Evolutionary conservation across 257 asterid species (phyloP), one percentile per base, ranked within the genome.

Genomic region (Ballota nigra): DNA sequence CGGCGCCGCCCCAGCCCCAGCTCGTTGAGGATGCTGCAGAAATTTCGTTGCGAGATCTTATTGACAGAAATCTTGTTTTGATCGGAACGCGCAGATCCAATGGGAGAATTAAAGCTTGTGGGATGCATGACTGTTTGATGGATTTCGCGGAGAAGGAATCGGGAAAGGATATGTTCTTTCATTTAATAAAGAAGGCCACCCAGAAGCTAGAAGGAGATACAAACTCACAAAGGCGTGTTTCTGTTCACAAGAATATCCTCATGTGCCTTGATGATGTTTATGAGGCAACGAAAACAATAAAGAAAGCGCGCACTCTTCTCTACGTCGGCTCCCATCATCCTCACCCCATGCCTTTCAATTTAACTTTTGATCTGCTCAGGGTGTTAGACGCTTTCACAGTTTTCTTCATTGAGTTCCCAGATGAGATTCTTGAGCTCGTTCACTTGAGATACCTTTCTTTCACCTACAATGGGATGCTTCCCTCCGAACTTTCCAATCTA

Each of bases 301-400:
- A 1, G 0, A 2, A 3, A 15, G 58, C 84, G 0, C 77, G 84
- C 4, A 72, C 68, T 9, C 74, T 80, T 36, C 68, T 80, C 8
- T 77, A 68, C 10, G 74, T 47, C 4, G 83, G 81, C 8, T 23
- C 78, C 1, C 78, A 74, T 5, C 81, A 72, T 15, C 80, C 75
- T 36, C 81, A 77, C 43, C 81, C 81, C 0, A 0, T 70, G 5
- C 83, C 79, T 3, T 78, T 24, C 23, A 4, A 8, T 16, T 38
- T 78, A 24, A 64, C 80, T 6, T 81, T 75, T 18, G 56, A 75
- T 2, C 73, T 72, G 7, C 79, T 80, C 13, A 73, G 72, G 63
- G 81, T 80, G 31, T 13, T 80, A 18, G 84, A 80, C 69, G 84
- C 84, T 0, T 63, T 76, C 20, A 69, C 84, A 0, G 61, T 65